Evolutionary conservation across 176 grass and related monocot genomes (phyloP).

Genomic region (Raddia distichophylla): DNA sequence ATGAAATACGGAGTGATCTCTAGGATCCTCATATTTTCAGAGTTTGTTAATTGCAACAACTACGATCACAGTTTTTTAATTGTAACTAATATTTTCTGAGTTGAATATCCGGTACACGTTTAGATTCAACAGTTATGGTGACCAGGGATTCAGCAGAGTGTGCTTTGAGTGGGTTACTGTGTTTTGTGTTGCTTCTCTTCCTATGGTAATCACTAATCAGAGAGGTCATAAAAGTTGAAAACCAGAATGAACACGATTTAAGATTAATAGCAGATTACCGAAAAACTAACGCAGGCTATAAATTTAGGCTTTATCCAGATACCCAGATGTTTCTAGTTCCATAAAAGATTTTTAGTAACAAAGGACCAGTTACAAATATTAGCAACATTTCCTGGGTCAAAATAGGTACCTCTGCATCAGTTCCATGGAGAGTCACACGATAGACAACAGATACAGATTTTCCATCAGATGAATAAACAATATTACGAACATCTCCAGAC

Average conservation of each 20-base stretch:
- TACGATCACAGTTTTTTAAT: not conserved
- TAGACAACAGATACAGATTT: constrained; percentile 91
- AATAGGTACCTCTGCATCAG: constrained; percentile 87
- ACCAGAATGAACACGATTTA: not conserved
- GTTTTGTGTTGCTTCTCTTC: constrained; percentile 3
- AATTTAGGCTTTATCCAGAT: not conserved
- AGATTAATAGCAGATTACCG: not conserved
- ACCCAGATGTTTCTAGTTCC: not conserved
- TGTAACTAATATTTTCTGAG: not conserved
- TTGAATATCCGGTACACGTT: not conserved
- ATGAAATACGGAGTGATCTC: not conserved
- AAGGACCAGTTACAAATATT: not conserved
- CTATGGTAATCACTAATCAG: not conserved
- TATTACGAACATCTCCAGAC: constrained; percentile 86
- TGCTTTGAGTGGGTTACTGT: not conserved
- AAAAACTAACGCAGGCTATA: not conserved
- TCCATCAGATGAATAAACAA: constrained; percentile 79
- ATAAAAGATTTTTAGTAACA: constrained; percentile 1
- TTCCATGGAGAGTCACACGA: constrained; percentile 87
- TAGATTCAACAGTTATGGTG: not conserved
- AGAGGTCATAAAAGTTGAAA: not conserved
- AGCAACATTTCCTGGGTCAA: not conserved
- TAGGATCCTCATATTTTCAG: not conserved
- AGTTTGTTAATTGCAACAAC: not conserved
- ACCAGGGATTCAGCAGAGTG: not conserved